phyloP scores from a whole-genome alignment of 2,329 filamentous ascomycete genomes.

The Talaromyces sp. region DNA sequence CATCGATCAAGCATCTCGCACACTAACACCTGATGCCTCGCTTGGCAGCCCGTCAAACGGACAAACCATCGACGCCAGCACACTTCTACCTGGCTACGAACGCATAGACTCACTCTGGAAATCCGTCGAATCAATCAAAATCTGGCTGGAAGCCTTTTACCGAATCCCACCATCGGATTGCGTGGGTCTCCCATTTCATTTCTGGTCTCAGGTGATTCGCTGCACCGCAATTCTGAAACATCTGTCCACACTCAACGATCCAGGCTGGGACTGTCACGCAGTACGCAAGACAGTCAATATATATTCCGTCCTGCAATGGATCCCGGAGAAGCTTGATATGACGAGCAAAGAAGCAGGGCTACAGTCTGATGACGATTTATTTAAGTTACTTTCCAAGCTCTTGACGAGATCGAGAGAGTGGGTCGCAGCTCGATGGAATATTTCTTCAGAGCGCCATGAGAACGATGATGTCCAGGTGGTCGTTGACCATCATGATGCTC shows the following conservation, averaged over 20 bases:
- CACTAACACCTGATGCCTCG: constrained; percentile 22
- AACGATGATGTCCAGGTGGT: neutral
- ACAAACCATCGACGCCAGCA: constrained; percentile 10
- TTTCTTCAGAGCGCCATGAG: constrained; percentile 14
- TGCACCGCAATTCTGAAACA: constrained; percentile 36
- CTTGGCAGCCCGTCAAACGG: constrained; percentile 5
- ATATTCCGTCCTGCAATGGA: constrained; percentile 29
- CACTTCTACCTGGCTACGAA: constrained; percentile 26
- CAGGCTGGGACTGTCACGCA: constrained; percentile 38
- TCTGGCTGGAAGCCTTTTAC: constrained; percentile 34
- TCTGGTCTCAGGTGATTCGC: constrained; percentile 39
- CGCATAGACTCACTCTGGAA: constrained; percentile 35
- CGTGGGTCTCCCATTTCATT: constrained; percentile 34
- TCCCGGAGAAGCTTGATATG: constrained; percentile 29
- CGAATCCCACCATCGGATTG: constrained; percentile 25
- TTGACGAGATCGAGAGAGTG: constrained; percentile 24
- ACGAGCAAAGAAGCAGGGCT: constrained; percentile 28
- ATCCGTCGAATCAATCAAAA: constrained; percentile 34
- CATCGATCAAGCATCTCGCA: constrained; percentile 29
- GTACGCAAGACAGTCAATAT: constrained; percentile 34
- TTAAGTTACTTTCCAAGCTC: constrained; percentile 27
- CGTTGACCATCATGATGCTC: neutral
- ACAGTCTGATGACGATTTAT: constrained; percentile 29
- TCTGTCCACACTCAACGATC: constrained; percentile 37
- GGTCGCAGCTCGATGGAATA: constrained; percentile 22